A percentile compares a stretch with the other conserved stretches of the same genome.
Conservation (phyloP, 306 rosid genomes). For the Cicer arietinum region DNA sequence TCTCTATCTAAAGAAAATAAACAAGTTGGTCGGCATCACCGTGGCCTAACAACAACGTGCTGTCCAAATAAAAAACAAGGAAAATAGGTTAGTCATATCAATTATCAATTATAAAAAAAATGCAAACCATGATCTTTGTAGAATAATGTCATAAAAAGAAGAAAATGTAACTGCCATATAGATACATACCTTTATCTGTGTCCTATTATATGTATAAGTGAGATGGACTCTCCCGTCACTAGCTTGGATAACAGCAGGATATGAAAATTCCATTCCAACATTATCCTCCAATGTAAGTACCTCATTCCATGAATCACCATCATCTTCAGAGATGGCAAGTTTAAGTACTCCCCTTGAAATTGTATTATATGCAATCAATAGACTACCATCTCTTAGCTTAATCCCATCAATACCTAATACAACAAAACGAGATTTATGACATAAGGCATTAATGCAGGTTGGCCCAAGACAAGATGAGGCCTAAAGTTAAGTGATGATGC, state of each 20-base stretch:
- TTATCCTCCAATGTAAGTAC: conserved; percentile 76
- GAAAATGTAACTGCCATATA: conserved; percentile 29
- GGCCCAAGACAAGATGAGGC: neutral
- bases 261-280: conserved; percentile 81
- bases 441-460: conserved; percentile 1
- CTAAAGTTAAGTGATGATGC: neutral
- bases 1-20: neutral
- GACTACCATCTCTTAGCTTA: conserved; percentile 73
- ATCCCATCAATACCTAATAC: conserved; percentile 84
- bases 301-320: conserved; percentile 87
- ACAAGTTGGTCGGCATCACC: conserved; percentile 46
- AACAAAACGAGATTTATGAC: conserved; percentile 22
- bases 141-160: conserved; percentile 23
- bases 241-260: conserved; percentile 93
- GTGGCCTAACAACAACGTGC: conserved; percentile 76
- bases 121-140: conserved; percentile 12
- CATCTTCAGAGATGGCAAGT: conserved; percentile 76
- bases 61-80: conserved; percentile 52
- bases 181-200: conserved; percentile 92
- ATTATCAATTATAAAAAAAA: conserved; percentile 12
- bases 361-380: conserved; percentile 75
- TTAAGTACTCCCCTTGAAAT: conserved; percentile 81
- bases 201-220: conserved; percentile 85
- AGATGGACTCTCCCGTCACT: conserved; percentile 80
- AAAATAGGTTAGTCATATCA: conserved; percentile 38